Evolutionary conservation across 768 basidiomycete genomes (phyloP).

Genomic region (Mycena leptocephala): DNA sequence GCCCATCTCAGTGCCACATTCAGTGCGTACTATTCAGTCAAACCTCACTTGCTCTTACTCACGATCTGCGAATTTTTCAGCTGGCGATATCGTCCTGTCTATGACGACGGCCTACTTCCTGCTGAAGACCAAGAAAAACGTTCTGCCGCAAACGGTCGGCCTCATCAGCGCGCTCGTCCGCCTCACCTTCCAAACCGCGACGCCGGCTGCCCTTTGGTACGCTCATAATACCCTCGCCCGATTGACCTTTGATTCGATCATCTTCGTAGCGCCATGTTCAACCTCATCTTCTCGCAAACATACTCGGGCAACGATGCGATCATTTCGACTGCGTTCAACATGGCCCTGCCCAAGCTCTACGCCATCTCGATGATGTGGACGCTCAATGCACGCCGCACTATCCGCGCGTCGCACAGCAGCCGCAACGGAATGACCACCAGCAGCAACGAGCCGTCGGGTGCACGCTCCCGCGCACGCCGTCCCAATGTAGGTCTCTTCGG

Average conservation of each 20-base stretch:
- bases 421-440: constrained; percentile 29
- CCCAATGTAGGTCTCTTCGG: not conserved
- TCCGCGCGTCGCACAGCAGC: constrained; percentile 35
- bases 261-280: constrained; percentile 49
- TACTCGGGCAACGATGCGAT: constrained; percentile 41
- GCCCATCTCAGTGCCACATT: constrained; percentile 46
- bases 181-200: constrained; percentile 50
- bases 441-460: constrained; percentile 34
- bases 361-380: constrained; percentile 58
- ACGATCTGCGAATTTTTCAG: constrained; percentile 29
- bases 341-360: constrained; percentile 51
- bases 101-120: constrained; percentile 47
- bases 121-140: constrained; percentile 45
- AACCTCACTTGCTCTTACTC: not conserved
- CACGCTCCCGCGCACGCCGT: constrained; percentile 20
- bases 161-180: constrained; percentile 48
- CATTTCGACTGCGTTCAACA: constrained; percentile 49
- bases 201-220: constrained; percentile 54
- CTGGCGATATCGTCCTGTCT: constrained; percentile 48
- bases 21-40: constrained; percentile 27
- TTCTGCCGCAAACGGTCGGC: constrained; percentile 49
- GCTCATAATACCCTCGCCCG: not conserved
- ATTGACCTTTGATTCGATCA: not conserved
- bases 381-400: constrained; percentile 47
- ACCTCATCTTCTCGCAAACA: constrained; percentile 52